Conservation (phyloP, 495 filamentous ascomycete genomes). For the Penicillium herquei region DNA sequence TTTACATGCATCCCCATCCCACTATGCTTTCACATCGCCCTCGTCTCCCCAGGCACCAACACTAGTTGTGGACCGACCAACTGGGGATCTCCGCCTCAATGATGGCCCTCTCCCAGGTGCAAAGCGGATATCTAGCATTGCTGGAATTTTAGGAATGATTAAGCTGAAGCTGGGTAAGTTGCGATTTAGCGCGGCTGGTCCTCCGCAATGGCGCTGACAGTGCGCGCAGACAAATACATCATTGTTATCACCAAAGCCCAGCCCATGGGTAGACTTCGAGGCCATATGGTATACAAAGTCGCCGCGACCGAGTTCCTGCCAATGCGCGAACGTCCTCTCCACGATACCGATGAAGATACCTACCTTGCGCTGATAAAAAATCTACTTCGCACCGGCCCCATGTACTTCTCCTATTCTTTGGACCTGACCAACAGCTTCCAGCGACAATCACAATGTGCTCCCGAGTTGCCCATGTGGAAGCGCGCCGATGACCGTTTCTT, state of each 20-base stretch:
- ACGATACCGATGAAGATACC: conserved; percentile 88
- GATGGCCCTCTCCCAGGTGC: conserved; percentile 71
- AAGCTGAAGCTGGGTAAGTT: conserved; percentile 78
- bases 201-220: conserved; percentile 11
- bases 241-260: conserved; percentile 94
- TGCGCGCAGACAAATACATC: conserved; percentile 81
- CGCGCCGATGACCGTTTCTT: conserved; percentile 96
- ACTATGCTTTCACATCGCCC: conserved; percentile 95
- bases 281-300: conserved; percentile 92
- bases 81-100: conserved; percentile 83
- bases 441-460: conserved; percentile 73
- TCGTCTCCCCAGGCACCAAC: conserved; percentile 86
- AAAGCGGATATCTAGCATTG: conserved; percentile 87
- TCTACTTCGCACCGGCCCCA: conserved; percentile 76
- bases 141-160: conserved; percentile 90
- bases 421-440: conserved; percentile 96
- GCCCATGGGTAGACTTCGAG: conserved; percentile 84
- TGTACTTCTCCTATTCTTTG: conserved; percentile 97
- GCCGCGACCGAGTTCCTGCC: conserved; percentile 90
- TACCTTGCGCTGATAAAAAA: conserved; percentile 77
- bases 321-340: conserved; percentile 85
- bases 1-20: conserved; percentile 81
- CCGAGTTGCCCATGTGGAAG: conserved; percentile 76
- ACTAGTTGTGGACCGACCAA: conserved; percentile 84
- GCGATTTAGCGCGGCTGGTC: not conserved